Base-by-base conservation (phyloP, 441 rosid genomes). In the Erodium trifolium region DNA sequence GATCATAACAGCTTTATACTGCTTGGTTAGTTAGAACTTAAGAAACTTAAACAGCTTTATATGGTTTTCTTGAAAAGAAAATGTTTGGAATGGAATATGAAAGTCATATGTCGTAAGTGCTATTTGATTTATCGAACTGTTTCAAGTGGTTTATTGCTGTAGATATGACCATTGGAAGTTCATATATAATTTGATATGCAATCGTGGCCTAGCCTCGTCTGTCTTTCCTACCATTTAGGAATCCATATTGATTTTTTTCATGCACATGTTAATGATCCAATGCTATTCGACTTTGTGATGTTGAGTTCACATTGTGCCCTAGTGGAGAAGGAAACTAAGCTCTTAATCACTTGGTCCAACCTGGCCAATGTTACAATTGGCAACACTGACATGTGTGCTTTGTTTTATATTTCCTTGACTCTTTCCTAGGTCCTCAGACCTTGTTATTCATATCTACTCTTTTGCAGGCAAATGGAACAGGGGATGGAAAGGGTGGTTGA, bases 401-500 rank as follows among this genome's bases (percentile, higher is more conserved):
- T 10, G n/a, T 47, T 10, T 2, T 3, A 3, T 47, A 11, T 47
- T 47, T 47, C 3, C 27, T 2, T 23, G 27, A 23, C 27, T 47
- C 11, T 47, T 47, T 47, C 13, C n/a, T 1, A 47, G 53, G 53
- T 2, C 3, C 53, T 12, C 13, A 47, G 11, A 47, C 53, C 53
- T 47, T 47, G 9, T 12, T 12, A 12, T 47, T 47, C 53, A 3
- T 12, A 47, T 47, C 69, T 68, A 23, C 2, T 23, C 27, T 62
- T 29, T 66, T 27, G 79, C 67, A 87, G 91, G 91, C 83, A 89
- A 79, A 73, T 91, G 39, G 97, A 91, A 80, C 75, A 78, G 74
- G 98, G 89, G 74, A 83, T 83, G 74, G 96, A 91, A 79, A 93
- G 93, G 3, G 97, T 91, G 78, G 77, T 88, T 67, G 85, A 78